These are phyloP conservation scores for Cladosporium phlei DNA, from an alignment of 2,329 filamentous ascomycete genomes.

Conservation along the genomic window DNA sequence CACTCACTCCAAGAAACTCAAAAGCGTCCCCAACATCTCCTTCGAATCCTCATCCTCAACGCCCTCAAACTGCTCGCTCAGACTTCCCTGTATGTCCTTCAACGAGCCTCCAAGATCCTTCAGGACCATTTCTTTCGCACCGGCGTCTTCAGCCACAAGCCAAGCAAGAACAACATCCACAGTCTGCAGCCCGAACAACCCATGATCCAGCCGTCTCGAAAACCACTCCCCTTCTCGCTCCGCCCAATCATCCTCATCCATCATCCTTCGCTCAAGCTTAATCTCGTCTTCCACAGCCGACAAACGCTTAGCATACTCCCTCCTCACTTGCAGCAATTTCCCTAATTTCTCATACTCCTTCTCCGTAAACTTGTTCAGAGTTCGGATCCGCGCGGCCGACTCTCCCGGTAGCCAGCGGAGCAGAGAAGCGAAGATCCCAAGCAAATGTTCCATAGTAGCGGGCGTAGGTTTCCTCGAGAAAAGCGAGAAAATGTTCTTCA, in stretches of 20 bases:
- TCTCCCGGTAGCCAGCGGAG: slow-evolving; percentile 73
- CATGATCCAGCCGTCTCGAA: slow-evolving; percentile 71
- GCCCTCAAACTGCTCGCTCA: slow-evolving; percentile 64
- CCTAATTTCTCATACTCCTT: slow-evolving; percentile 83
- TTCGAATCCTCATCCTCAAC: slow-evolving; percentile 48
- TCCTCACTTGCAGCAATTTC: slow-evolving; percentile 66
- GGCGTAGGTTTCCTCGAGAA: slow-evolving; percentile 78
- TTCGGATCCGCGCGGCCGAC: slow-evolving; percentile 72
- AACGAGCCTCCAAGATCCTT: slow-evolving; percentile 59
- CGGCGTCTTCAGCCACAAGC: slow-evolving; percentile 83
- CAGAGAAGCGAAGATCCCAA: slow-evolving; percentile 79
- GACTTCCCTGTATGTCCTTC: slow-evolving; percentile 57
- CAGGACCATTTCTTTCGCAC: slow-evolving; percentile 62
- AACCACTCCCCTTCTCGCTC: slow-evolving; percentile 67
- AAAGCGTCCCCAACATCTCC: slow-evolving; percentile 62
- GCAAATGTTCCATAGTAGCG: slow-evolving; percentile 68
- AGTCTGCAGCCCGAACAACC: slow-evolving; percentile 75
- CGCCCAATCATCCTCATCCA: slow-evolving; percentile 56
- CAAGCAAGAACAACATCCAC: slow-evolving; percentile 84
- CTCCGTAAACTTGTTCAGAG: slow-evolving; percentile 91
- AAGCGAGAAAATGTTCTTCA: slow-evolving; percentile 78
- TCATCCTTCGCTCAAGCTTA: slow-evolving; percentile 49
- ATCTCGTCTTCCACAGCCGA: slow-evolving; percentile 60
- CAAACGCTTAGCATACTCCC: slow-evolving; percentile 63
- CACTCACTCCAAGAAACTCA: slow-evolving; percentile 34